A percentile compares a stretch with the other conserved stretches of the same genome.
Conservation (phyloP, 345 rosid species). For the Camelina laxa region DNA sequence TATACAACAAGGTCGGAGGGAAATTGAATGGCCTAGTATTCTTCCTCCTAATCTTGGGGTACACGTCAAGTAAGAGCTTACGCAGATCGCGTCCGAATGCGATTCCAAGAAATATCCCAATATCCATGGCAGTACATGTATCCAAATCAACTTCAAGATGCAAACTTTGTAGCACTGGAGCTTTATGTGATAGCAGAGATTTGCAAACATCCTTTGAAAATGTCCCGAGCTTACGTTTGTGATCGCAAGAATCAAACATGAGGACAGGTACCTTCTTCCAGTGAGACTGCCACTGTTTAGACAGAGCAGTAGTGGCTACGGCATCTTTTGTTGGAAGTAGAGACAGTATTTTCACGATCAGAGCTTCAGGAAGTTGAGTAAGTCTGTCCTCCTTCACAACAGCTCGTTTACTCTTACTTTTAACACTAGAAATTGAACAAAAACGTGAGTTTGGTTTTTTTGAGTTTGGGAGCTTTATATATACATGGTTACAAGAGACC, state of each 20-base stretch:
- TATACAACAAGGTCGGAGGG: not conserved
- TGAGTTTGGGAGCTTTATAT: not conserved
- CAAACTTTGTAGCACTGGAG: not conserved
- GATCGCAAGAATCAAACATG: not conserved
- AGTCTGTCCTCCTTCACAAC: not conserved
- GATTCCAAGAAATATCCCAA: not conserved
- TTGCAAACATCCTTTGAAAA: not conserved
- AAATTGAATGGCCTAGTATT: not conserved
- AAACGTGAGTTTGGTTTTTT: not conserved
- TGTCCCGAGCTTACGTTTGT: not conserved
- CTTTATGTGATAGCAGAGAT: not conserved
- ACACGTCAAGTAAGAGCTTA: not conserved
- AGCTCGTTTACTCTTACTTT: not conserved
- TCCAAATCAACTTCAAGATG: not conserved
- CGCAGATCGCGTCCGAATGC: slow-evolving; percentile 8
- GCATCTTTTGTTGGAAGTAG: not conserved
- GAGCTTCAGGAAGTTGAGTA: not conserved
- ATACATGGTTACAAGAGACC: not conserved
- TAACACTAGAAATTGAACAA: not conserved
- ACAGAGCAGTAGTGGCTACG: not conserved
- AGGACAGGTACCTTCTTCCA: not conserved
- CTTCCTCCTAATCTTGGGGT: not conserved
- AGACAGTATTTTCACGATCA: not conserved
- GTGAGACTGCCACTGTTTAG: not conserved
- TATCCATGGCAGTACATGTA: not conserved